Evolutionary conservation across 768 basidiomycete genomes (phyloP).

Genomic region (Sporobolomyces pararoseus): DNA sequence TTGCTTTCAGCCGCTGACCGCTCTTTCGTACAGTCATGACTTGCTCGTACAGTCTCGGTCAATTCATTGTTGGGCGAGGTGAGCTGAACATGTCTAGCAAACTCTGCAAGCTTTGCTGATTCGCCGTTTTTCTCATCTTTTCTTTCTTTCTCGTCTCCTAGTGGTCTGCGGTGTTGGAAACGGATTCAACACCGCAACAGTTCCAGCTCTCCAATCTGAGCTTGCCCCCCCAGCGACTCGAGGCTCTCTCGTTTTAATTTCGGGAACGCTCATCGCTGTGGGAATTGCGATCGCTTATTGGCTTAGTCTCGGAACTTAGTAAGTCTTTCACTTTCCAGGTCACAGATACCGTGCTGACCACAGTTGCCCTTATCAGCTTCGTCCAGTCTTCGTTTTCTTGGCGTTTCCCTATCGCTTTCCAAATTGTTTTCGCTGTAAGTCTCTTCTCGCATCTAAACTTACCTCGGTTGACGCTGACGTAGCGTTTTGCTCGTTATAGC

Average conservation of each 20-base stretch:
- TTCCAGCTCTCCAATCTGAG: slow-evolving; percentile 52
- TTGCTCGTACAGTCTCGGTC: slow-evolving; percentile 38
- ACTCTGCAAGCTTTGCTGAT: too few species aligned
- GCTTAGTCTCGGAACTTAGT: slow-evolving; percentile 50
- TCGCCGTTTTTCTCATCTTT: neutral
- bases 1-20: neutral
- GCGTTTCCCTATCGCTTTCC: slow-evolving; percentile 51
- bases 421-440: slow-evolving; percentile 50
- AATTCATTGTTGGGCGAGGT: slow-evolving; percentile 45
- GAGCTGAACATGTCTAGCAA: too few species aligned
- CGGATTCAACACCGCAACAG: slow-evolving; percentile 50
- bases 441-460: too few species aligned
- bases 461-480: too few species aligned
- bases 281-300: slow-evolving; percentile 31
- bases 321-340: neutral
- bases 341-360: too few species aligned
- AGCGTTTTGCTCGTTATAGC: too few species aligned
- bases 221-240: slow-evolving; percentile 51
- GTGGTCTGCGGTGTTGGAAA: slow-evolving; percentile 45
- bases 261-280: slow-evolving; percentile 42
- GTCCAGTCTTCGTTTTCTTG: slow-evolving; percentile 49
- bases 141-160: too few species aligned
- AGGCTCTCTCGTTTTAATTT: slow-evolving; percentile 51
- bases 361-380: slow-evolving; percentile 25
- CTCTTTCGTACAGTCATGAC: slow-evolving; percentile 31